Conservation (phyloP, 257 asterid genomes). For the Solanum bukasovii region DNA sequence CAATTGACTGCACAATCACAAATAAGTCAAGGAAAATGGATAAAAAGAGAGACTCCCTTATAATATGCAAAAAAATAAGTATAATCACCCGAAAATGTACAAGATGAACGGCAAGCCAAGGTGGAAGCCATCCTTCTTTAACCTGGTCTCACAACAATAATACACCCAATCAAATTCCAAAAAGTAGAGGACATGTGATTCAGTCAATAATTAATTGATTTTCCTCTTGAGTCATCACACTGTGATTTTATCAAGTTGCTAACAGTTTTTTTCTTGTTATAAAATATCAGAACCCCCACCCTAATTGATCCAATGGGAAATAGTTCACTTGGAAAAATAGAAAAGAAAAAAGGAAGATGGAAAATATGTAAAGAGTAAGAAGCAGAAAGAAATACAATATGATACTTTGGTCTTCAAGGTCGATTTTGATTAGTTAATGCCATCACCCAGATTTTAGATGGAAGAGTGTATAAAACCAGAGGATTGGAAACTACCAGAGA, state of each 20-base stretch:
- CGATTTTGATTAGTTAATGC: not conserved
- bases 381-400: not conserved
- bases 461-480: not conserved
- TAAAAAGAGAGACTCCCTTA: not conserved
- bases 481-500: not conserved
- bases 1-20: conserved; percentile 25
- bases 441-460: not conserved
- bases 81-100: conserved; percentile 25
- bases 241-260: not conserved
- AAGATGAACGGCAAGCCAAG: conserved; percentile 33
- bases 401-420: not conserved
- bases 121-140: conserved; percentile 32
- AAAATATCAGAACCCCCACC: not conserved
- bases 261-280: not conserved
- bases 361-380: not conserved
- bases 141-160: conserved; percentile 7
- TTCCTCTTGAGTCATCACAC: not conserved
- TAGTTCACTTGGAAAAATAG: not conserved
- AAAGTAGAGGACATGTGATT: not conserved
- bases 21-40: conserved; percentile 9
- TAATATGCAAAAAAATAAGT: not conserved
- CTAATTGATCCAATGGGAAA: not conserved
- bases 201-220: not conserved
- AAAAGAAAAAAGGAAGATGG: not conserved
- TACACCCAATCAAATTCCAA: not conserved